These are phyloP conservation scores for Angomonas desouzai DNA, from an alignment of 208 protist genomes.

Conservation along the genomic window DNA sequence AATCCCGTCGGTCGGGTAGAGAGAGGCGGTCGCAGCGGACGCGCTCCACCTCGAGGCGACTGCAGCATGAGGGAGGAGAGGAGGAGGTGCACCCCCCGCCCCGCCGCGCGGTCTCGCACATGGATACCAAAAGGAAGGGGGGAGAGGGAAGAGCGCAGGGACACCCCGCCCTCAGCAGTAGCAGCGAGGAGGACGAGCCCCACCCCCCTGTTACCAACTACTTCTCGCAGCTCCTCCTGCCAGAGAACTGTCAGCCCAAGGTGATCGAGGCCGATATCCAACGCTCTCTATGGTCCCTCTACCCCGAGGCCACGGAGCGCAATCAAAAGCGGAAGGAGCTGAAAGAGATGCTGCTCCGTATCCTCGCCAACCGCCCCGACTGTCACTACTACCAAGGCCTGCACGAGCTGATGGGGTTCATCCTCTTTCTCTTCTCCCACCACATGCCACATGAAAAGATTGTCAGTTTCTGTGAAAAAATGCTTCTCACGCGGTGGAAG, in stretches of 20 bases:
- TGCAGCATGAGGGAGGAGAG: background rate
- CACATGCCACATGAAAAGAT: constrained; percentile 31
- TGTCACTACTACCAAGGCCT: constrained; percentile 84
- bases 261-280: constrained; percentile 75
- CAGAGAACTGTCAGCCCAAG: constrained; percentile 74
- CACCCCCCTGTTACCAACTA: background rate
- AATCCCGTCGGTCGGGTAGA: background rate
- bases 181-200: background rate
- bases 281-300: constrained; percentile 76
- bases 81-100: background rate
- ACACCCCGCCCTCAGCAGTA: too few species aligned
- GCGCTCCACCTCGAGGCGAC: background rate
- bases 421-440: constrained; percentile 65
- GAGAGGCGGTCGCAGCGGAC: constrained; percentile 8
- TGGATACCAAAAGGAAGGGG: background rate
- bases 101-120: background rate
- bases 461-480: constrained; percentile 49
- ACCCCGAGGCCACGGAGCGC: constrained; percentile 44
- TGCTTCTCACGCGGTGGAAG: constrained; percentile 57
- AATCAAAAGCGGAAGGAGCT: constrained; percentile 38
- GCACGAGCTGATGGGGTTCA: constrained; percentile 80
- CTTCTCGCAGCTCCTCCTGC: constrained; percentile 18
- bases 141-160: background rate
- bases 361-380: constrained; percentile 49
- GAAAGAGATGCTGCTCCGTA: constrained; percentile 47